Conservation (phyloP, 495 filamentous ascomycete species). For the Astrocystis sublimbata region DNA sequence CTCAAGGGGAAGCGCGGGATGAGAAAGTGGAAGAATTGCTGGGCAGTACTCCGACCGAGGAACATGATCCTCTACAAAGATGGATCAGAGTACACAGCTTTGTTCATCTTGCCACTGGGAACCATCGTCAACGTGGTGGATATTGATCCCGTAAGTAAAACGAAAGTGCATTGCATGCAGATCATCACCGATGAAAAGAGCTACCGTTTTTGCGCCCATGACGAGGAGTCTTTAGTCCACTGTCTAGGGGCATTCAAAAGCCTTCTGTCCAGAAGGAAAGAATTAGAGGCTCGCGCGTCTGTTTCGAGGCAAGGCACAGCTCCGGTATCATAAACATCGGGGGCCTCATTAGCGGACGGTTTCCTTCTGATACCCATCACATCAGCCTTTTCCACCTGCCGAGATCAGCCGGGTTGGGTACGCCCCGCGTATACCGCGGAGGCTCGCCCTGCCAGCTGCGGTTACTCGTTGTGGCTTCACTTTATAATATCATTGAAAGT, state of each 20-base stretch:
- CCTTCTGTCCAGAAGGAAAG: slow-evolving; percentile 70
- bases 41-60: slow-evolving; percentile 87
- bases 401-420: background rate
- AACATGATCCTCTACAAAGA: slow-evolving; percentile 92
- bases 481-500: background rate
- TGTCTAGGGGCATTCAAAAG: slow-evolving; percentile 92
- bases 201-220: slow-evolving; percentile 79
- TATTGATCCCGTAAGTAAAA: slow-evolving; percentile 81
- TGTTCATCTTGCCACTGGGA: slow-evolving; percentile 76
- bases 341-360: background rate
- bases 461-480: background rate
- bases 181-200: slow-evolving; percentile 93
- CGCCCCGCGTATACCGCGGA: background rate
- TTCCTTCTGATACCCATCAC: too few species aligned
- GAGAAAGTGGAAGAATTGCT: slow-evolving; percentile 90
- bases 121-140: slow-evolving; percentile 90
- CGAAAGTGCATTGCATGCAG: slow-evolving; percentile 84
- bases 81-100: slow-evolving; percentile 84
- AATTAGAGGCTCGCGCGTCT: slow-evolving; percentile 46
- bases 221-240: slow-evolving; percentile 79
- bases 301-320: slow-evolving; percentile 25
- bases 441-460: background rate
- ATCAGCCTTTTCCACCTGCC: background rate
- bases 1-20: slow-evolving; percentile 85
- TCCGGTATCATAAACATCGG: background rate